Evolutionary conservation across 805 yeast species (phyloP).

Genomic region (Hanseniaspora pseudoguilliermondii): DNA sequence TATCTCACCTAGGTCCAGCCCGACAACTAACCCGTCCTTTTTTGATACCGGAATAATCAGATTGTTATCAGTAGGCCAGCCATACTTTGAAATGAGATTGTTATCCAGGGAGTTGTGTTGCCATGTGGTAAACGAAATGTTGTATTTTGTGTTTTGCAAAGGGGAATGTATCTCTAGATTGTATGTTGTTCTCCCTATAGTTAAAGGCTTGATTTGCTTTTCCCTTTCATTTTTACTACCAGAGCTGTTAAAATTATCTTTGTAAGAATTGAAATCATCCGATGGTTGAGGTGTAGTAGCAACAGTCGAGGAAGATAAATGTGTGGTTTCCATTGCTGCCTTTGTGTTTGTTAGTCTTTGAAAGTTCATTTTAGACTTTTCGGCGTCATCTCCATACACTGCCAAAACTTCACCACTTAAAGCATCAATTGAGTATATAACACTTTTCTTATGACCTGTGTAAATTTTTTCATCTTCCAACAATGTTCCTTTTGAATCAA

Average conservation of each 20-base stretch:
- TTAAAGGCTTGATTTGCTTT: constrained; percentile 31
- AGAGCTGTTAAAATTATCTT: constrained; percentile 15
- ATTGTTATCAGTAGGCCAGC: constrained; percentile 47
- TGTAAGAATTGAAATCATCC: background rate
- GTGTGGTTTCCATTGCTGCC: background rate
- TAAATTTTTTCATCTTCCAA: constrained; percentile 61
- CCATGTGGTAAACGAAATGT: constrained; percentile 78
- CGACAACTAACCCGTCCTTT: constrained; percentile 3
- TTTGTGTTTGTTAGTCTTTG: constrained; percentile 13
- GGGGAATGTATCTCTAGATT: constrained; percentile 66
- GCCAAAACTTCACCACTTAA: constrained; percentile 60
- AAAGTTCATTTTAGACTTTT: constrained; percentile 20
- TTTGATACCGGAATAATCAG: constrained; percentile 3
- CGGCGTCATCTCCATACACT: constrained; percentile 48
- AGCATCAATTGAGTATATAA: constrained; percentile 61
- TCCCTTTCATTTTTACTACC: constrained; percentile 6
- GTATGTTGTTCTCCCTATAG: constrained; percentile 61
- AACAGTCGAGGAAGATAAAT: background rate
- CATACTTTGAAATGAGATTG: constrained; percentile 36
- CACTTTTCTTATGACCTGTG: constrained; percentile 71
- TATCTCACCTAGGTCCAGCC: constrained; percentile 1
- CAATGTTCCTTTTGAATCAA: constrained; percentile 32
- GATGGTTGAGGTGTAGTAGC: constrained; percentile 7
- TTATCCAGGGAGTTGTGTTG: constrained; percentile 77
- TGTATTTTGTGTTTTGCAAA: constrained; percentile 55